These are phyloP conservation scores for Pichia exigua DNA, from an alignment of 805 yeast species.

Conservation along the genomic window DNA sequence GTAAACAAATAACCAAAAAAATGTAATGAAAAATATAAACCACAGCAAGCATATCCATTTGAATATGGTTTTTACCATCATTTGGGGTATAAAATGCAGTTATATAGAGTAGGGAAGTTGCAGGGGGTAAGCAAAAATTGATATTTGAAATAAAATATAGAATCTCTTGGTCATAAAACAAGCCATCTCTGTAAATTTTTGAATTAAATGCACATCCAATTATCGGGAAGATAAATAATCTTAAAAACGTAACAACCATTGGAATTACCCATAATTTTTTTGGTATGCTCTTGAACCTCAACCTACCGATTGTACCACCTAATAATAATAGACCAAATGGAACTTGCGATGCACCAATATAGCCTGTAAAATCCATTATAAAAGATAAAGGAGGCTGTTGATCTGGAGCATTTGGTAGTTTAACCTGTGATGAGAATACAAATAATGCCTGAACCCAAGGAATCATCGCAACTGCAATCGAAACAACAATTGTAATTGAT, in stretches of 20 bases:
- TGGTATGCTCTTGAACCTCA: conserved; percentile 53
- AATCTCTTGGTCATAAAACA: conserved; percentile 54
- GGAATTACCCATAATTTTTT: conserved; percentile 67
- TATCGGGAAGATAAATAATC: conserved; percentile 69
- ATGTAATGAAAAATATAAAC: conserved; percentile 69
- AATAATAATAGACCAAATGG: conserved; percentile 76
- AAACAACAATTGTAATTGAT: conserved; percentile 57
- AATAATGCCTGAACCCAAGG: conserved; percentile 79
- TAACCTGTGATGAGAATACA: conserved; percentile 38
- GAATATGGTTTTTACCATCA: conserved; percentile 39
- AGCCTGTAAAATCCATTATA: conserved; percentile 69
- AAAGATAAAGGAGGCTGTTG: conserved; percentile 75
- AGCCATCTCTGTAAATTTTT: conserved; percentile 51
- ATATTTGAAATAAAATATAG: conserved; percentile 67
- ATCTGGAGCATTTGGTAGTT: conserved; percentile 76
- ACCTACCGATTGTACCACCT: conserved; percentile 83
- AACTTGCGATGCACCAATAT: conserved; percentile 81
- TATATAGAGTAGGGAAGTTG: conserved; percentile 80
- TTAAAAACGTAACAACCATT: conserved; percentile 42
- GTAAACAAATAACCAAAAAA: conserved; percentile 57
- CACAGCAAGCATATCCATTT: conserved; percentile 82
- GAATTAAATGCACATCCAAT: conserved; percentile 65
- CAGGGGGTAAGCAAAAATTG: conserved; percentile 76
- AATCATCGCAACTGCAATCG: conserved; percentile 68
- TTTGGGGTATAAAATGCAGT: conserved; percentile 84